Conservation (phyloP, 352 stramenopile genomes). For the Pythium folliculosum region DNA sequence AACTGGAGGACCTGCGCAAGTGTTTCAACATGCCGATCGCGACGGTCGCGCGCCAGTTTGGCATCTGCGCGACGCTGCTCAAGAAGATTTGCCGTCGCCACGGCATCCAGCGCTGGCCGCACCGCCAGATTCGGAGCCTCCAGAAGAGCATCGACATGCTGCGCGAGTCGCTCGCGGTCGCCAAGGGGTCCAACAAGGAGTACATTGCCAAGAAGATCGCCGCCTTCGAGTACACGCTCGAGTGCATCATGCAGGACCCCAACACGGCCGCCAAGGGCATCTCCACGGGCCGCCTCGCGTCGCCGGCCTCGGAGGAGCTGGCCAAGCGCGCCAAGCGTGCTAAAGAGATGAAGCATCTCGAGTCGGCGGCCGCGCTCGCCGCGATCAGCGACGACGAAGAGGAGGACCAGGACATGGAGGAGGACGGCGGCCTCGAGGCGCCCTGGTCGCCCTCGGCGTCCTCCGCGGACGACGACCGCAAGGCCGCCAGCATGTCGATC, state of each 20-base stretch:
- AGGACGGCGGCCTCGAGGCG: constrained; percentile 18
- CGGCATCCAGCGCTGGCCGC: constrained; percentile 82
- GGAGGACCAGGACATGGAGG: constrained; percentile 28
- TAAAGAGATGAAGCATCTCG: constrained; percentile 45
- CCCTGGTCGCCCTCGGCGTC: constrained; percentile 23
- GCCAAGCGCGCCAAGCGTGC: constrained; percentile 53
- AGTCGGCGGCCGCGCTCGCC: constrained; percentile 31
- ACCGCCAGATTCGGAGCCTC: constrained; percentile 79
- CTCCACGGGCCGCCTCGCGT: constrained; percentile 58
- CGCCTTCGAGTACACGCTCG: constrained; percentile 77
- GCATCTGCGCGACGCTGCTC: constrained; percentile 83
- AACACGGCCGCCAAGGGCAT: constrained; percentile 79
- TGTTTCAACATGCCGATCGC: constrained; percentile 89
- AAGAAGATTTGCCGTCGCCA: constrained; percentile 86
- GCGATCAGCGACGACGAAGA: constrained; percentile 59
- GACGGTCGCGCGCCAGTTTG: constrained; percentile 76
- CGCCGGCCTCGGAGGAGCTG: constrained; percentile 57
- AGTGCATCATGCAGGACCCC: constrained; percentile 81
- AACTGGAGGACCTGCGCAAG: constrained; percentile 71
- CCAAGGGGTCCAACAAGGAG: constrained; percentile 75
- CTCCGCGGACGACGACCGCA: constrained; percentile 35
- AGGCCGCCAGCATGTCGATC: constrained; percentile 61
- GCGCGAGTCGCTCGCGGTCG: constrained; percentile 64
- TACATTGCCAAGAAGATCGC: constrained; percentile 85
- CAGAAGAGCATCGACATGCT: constrained; percentile 87